phyloP scores from a whole-genome alignment of 345 rosid genomes.

The Psidium guajava region DNA sequence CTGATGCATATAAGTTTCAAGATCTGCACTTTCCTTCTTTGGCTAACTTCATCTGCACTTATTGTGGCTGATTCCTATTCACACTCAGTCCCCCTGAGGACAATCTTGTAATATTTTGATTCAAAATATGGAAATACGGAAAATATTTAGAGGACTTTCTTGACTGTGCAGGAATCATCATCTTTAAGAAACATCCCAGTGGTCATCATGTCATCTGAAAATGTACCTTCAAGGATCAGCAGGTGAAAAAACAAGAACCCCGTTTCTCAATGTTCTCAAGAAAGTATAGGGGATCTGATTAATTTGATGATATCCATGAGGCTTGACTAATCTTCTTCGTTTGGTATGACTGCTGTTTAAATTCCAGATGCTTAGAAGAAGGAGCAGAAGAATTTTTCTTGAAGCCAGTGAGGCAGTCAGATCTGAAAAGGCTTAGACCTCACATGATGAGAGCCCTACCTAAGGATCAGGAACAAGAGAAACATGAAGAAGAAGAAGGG shows the following conservation, averaged over 20 bases:
- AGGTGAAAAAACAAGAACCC: constrained; percentile 22
- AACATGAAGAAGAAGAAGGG: not conserved
- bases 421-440: constrained; percentile 45
- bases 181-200: constrained; percentile 55
- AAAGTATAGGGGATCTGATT: not conserved
- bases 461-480: constrained; percentile 9
- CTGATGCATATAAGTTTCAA: not conserved
- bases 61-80: not conserved
- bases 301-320: not conserved
- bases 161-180: constrained; percentile 44
- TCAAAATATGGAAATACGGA: not conserved
- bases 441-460: constrained; percentile 38
- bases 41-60: not conserved
- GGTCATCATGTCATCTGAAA: constrained; percentile 78
- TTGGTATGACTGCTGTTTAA: not conserved
- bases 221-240: constrained; percentile 61
- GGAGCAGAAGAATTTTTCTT: constrained; percentile 75
- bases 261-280: not conserved
- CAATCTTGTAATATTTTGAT: not conserved
- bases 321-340: not conserved
- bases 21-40: not conserved
- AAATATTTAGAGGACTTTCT: not conserved
- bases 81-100: not conserved
- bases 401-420: constrained; percentile 50
- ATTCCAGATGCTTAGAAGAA: constrained; percentile 52